Base-by-base conservation (phyloP, 2,329 filamentous ascomycete genomes). In the Aspergillus intermedius region DNA sequence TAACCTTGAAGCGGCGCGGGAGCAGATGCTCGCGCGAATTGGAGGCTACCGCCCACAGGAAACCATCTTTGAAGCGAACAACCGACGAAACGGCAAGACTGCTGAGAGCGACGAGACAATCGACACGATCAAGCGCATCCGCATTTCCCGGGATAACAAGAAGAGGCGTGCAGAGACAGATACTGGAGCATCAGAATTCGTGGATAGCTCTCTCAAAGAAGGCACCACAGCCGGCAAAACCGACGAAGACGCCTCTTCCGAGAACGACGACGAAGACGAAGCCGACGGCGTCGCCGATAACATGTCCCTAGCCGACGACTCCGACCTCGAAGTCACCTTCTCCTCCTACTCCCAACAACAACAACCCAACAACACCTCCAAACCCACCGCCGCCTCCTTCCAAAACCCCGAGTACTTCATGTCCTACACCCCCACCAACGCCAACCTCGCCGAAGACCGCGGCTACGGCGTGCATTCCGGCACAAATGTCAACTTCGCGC, bases 11-110 rank as follows among this genome's bases (percentile, higher is more conserved):
- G 78, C 82, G 51, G 84, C 88, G 44, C 81, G 91, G 28, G 83
- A 90, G 44, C 83, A 86, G 45, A 95, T 98, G 88, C 75, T 98
- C 25, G 88, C 89, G 28, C 82, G 84, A 50, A 88, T 98, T 49
- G 91, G 88, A 60, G 86, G 86, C 2, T 98, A 93, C 72, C 82
- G 88, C 58, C 93, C 94, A 0, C 78, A 84, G 40, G 93, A 98
- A 69, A 97, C 91, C 0, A 88, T 98, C n/a, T 98, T 98, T 59
- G 93, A 98, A 68, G 84, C 96, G 54, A 87, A 87, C 55, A 87
- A 87, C 5, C 82, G 85, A 57, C 80, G 84, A 52, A 86, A 83
- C 35, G 85, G 87, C 55, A 19, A 21, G 17, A 77, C 78, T 86
- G 62, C 80, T 85, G 61, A 80, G 80, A 65, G 84, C 78, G 65